Evolutionary conservation across 495 filamentous ascomycete species (phyloP).

Genomic region (Neurospora discreta): DNA sequence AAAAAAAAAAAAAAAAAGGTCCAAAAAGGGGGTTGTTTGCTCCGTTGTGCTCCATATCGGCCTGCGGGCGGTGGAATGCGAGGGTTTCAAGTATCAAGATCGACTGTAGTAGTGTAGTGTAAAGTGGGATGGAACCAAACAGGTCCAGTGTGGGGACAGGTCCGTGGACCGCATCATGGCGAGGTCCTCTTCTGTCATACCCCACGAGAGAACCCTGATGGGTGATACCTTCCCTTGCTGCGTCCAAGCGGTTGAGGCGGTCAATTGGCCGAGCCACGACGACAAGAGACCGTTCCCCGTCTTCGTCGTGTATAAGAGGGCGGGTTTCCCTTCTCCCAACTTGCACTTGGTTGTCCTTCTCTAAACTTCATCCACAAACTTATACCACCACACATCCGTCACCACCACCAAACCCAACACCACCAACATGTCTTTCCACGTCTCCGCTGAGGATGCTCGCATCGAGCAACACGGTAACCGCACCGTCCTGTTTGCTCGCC

Average conservation of each 20-base stretch:
- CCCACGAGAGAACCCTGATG: background rate
- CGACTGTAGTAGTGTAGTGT: no score
- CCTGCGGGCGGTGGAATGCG: no score
- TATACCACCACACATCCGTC: background rate
- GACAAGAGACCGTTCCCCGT: background rate
- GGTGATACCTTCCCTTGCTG: background rate
- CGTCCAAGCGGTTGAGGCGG: background rate
- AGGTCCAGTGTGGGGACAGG: background rate
- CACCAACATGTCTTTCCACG: conserved; percentile 30
- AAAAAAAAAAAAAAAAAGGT: no score
- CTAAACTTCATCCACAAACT: background rate
- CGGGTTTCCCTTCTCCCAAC: background rate
- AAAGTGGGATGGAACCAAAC: no score
- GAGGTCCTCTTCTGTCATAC: background rate
- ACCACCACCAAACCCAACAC: background rate
- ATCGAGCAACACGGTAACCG: conserved; percentile 25
- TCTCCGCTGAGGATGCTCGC: conserved; percentile 23
- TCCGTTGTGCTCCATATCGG: no score
- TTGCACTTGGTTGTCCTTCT: background rate
- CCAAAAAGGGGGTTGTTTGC: no score
- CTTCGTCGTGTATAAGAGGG: background rate
- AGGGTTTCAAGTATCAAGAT: no score
- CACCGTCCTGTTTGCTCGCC: conserved; percentile 25
- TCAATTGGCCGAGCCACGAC: background rate
- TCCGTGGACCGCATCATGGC: background rate